A percentile compares a stretch with the other conserved stretches of the same genome.
phyloP scores from a whole-genome alignment of 2,329 filamentous ascomycete genomes.

The Grosmannia serpens region DNA sequence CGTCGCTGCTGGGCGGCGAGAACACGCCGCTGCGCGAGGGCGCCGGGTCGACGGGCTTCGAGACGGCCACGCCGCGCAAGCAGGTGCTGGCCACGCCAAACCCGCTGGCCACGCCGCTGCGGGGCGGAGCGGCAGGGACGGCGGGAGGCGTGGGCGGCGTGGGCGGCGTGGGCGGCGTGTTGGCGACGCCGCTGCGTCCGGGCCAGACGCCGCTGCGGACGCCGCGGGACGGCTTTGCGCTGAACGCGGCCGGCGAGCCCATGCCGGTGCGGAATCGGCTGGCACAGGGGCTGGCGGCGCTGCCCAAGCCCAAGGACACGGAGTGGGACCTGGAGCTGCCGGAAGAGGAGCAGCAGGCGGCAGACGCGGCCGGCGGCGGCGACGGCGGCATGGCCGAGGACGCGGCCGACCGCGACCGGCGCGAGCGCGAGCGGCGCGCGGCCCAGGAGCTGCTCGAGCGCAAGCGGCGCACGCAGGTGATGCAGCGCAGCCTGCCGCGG shows the following conservation, averaged over 20 bases:
- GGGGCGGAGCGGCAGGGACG: constrained; percentile 79
- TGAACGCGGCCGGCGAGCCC: constrained; percentile 43
- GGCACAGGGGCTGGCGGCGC: constrained; percentile 59
- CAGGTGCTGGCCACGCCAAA: constrained; percentile 86
- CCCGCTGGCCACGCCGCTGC: constrained; percentile 81
- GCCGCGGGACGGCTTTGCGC: constrained; percentile 69
- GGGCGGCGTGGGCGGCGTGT: constrained; percentile 21
- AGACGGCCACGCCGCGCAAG: constrained; percentile 68
- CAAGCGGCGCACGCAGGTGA: constrained; percentile 76
- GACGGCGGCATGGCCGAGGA: constrained; percentile 45
- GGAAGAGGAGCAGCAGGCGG: constrained; percentile 67
- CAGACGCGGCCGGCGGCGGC: constrained; percentile 24
- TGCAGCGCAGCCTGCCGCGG: constrained; percentile 73
- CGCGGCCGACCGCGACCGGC: constrained; percentile 63
- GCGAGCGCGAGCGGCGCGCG: constrained; percentile 62
- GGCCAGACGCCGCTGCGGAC: constrained; percentile 61
- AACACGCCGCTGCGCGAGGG: constrained; percentile 84
- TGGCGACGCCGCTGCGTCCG: constrained; percentile 30
- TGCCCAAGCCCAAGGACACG: constrained; percentile 85
- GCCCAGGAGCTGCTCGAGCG: constrained; percentile 61
- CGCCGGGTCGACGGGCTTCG: constrained; percentile 72
- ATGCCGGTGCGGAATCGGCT: constrained; percentile 48
- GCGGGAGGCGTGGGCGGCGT: constrained; percentile 30
- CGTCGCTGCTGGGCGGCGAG: constrained; percentile 83
- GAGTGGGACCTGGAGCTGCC: constrained; percentile 93